These are phyloP conservation scores for Tricholoma hemisulphureum DNA, from an alignment of 768 basidiomycete species.

Conservation along the genomic window DNA sequence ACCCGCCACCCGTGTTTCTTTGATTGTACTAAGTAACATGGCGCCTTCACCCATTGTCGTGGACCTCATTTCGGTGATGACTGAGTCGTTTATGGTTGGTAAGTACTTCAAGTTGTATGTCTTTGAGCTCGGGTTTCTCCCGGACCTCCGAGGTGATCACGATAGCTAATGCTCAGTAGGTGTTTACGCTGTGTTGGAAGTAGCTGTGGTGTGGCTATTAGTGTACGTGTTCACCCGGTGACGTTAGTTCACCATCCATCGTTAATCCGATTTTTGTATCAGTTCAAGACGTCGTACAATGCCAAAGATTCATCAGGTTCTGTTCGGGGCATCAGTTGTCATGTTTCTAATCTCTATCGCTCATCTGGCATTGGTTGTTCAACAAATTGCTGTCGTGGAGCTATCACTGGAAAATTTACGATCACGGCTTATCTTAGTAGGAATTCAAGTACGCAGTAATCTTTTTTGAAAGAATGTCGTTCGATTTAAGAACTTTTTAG, in stretches of 20 bases:
- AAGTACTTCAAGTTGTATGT: background rate
- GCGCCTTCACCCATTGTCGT: background rate
- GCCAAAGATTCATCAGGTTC: constrained; percentile 2
- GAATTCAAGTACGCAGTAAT: constrained; percentile 1
- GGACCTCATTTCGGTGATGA: background rate
- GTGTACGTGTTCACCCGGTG: background rate
- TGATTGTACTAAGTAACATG: too few relatives aligned
- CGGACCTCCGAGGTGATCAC: background rate
- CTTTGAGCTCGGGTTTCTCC: background rate
- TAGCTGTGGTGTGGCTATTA: background rate
- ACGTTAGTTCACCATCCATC: background rate
- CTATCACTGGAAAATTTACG: constrained; percentile 1
- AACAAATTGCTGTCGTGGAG: background rate
- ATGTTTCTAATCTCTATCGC: constrained; percentile 11
- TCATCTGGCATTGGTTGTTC: constrained; percentile 9
- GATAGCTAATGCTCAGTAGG: background rate
- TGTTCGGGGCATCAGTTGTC: constrained; percentile 8
- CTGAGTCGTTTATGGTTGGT: background rate
- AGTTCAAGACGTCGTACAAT: background rate
- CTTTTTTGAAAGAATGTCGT: background rate
- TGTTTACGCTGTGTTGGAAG: background rate
- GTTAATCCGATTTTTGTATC: background rate
- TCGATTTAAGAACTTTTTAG: background rate
- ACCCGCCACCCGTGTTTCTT: too few relatives aligned
- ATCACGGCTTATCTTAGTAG: constrained; percentile 4